These are phyloP conservation scores for Fistulifera solaris DNA, from an alignment of 108 stramenopile genomes.

Conservation along the genomic window DNA sequence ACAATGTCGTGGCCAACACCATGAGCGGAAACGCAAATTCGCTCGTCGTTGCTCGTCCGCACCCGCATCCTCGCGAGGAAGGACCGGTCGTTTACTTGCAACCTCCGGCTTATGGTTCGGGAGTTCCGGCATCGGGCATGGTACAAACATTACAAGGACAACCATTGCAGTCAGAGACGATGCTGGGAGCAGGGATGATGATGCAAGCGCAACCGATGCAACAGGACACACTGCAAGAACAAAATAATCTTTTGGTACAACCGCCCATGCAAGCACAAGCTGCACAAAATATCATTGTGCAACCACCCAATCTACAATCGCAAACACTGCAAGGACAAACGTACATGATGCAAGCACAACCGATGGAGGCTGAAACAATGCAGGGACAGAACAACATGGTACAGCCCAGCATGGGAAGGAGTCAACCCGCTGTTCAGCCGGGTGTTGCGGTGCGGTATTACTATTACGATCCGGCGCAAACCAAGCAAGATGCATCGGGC, in stretches of 20 bases:
- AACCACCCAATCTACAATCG: no score
- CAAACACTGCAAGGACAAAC: not conserved
- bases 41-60: slow-evolving; percentile 3
- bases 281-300: no score
- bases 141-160: not conserved
- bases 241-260: not conserved
- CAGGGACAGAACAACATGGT: not conserved
- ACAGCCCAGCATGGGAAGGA: not conserved
- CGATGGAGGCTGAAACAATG: not conserved
- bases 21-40: slow-evolving; percentile 5
- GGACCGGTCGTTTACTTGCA: slow-evolving; percentile 9
- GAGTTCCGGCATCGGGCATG: not conserved
- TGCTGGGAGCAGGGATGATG: not conserved
- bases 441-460: slow-evolving; percentile 3
- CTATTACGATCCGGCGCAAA: slow-evolving; percentile 30
- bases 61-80: slow-evolving; percentile 2
- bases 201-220: not conserved
- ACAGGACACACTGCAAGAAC: not conserved
- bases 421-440: no score
- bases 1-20: not conserved
- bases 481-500: not conserved
- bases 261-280: no score
- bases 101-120: slow-evolving; percentile 2
- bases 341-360: not conserved
- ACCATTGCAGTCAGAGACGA: not conserved